phyloP scores from a whole-genome alignment of 768 basidiomycete species.

The Boletus rubroflammeus region DNA sequence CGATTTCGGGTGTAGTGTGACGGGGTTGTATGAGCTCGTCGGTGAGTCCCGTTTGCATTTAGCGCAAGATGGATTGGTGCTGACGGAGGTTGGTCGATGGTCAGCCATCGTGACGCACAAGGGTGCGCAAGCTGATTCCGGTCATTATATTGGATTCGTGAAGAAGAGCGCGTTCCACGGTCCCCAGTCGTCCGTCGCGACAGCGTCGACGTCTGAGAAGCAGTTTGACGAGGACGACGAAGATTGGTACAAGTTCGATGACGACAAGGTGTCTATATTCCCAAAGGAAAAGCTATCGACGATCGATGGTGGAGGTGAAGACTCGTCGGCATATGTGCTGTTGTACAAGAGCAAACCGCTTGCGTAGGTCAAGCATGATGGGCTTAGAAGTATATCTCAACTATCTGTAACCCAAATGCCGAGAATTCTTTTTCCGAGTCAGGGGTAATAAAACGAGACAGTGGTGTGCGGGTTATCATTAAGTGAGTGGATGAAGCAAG shows the following conservation, averaged over 20 bases:
- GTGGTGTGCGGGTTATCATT: conserved; percentile 15
- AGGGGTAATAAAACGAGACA: not conserved
- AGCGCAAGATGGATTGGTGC: not conserved
- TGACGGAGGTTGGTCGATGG: not conserved
- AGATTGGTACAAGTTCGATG: conserved; percentile 96
- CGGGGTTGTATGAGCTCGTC: conserved; percentile 86
- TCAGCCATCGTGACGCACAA: conserved; percentile 95
- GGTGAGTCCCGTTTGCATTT: conserved; percentile 47
- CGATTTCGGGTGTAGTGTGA: conserved; percentile 72
- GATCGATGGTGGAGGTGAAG: conserved; percentile 90
- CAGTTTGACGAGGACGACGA: conserved; percentile 56
- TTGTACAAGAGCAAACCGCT: conserved; percentile 68
- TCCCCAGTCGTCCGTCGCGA: not conserved
- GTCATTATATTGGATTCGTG: conserved; percentile 93
- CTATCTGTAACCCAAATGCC: conserved; percentile 10
- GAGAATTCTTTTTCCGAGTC: conserved; percentile 1
- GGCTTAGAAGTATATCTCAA: conserved; percentile 14
- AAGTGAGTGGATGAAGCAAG: not conserved
- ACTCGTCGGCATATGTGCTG: conserved; percentile 85
- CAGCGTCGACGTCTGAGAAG: conserved; percentile 12
- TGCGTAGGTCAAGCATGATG: conserved; percentile 22
- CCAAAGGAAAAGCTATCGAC: conserved; percentile 77
- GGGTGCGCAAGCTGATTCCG: conserved; percentile 89
- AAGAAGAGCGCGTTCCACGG: conserved; percentile 71
- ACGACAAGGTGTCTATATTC: conserved; percentile 89